Evolutionary conservation across 1,284 basidiomycete species (phyloP).

Genomic region (Sphaerobolus stellatus): DNA sequence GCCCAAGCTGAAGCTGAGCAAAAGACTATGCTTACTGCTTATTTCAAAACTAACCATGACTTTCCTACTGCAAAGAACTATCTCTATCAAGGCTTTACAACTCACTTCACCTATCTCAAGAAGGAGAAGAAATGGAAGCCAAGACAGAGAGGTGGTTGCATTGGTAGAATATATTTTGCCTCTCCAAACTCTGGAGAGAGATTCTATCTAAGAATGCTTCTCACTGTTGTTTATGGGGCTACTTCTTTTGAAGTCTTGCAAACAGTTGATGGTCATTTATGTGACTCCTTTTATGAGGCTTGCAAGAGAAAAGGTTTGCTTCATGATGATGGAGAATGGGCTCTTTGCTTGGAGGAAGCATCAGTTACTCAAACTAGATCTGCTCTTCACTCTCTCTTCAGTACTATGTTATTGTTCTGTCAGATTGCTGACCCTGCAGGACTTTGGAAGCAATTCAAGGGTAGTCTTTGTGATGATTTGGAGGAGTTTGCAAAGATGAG

Average conservation of each 20-base stretch:
- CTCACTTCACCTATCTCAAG: constrained; percentile 23
- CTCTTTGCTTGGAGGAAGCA: constrained; percentile 42
- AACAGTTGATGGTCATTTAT: constrained; percentile 24
- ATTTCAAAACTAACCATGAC: constrained; percentile 41
- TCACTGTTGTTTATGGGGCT: constrained; percentile 36
- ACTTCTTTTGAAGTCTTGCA: constrained; percentile 35
- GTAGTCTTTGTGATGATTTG: constrained; percentile 43
- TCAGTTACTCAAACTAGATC: constrained; percentile 38
- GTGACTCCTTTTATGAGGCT: constrained; percentile 33
- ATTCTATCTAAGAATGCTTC: constrained; percentile 39
- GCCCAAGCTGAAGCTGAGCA: constrained; percentile 22
- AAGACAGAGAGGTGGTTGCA: constrained; percentile 23
- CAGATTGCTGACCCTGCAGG: constrained; percentile 27
- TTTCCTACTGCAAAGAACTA: constrained; percentile 25
- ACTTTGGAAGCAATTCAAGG: constrained; percentile 38
- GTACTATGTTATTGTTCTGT: constrained; percentile 45
- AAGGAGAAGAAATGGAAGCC: constrained; percentile 26
- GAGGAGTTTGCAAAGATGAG: constrained; percentile 18
- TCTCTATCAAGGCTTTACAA: constrained; percentile 45
- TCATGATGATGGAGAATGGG: constrained; percentile 46
- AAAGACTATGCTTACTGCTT: constrained; percentile 37
- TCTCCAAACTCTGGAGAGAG: constrained; percentile 32
- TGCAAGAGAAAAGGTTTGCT: constrained; percentile 43
- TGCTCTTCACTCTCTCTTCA: constrained; percentile 40
- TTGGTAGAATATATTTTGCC: constrained; percentile 41